Evolutionary conservation across 2,329 filamentous ascomycete species (phyloP).

Genomic region (Colletotrichum godetiae): DNA sequence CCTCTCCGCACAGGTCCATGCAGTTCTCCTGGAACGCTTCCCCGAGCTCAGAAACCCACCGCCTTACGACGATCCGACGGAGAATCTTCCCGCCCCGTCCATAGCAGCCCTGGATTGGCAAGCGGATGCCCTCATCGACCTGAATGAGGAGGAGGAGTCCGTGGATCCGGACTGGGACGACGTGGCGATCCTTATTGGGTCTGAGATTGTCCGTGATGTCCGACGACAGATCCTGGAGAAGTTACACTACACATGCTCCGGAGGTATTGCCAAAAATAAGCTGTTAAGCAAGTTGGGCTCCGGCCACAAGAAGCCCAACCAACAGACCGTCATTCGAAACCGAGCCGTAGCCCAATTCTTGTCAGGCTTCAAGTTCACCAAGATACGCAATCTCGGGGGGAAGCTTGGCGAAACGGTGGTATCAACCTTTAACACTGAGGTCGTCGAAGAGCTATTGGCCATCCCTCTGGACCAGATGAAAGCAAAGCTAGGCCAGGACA

Average conservation of each 20-base stretch:
- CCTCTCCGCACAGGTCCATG: slow-evolving; percentile 85
- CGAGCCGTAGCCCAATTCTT: slow-evolving; percentile 85
- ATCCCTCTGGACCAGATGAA: slow-evolving; percentile 82
- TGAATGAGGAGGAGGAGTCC: slow-evolving; percentile 80
- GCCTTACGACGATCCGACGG: slow-evolving; percentile 79
- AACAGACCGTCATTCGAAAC: slow-evolving; percentile 93
- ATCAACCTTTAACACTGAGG: slow-evolving; percentile 83
- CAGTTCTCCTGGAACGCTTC: slow-evolving; percentile 79
- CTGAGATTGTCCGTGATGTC: slow-evolving; percentile 86
- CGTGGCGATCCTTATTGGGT: slow-evolving; percentile 85
- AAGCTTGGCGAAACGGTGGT: slow-evolving; percentile 91
- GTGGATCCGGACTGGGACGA: slow-evolving; percentile 97
- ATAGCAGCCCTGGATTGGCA: slow-evolving; percentile 83
- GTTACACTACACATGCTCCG: slow-evolving; percentile 91
- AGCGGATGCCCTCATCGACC: slow-evolving; percentile 82
- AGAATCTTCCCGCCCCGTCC: slow-evolving; percentile 77
- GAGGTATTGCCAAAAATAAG: slow-evolving; percentile 90
- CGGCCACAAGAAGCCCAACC: slow-evolving; percentile 91
- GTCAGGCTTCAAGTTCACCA: slow-evolving; percentile 88
- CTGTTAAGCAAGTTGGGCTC: slow-evolving; percentile 95
- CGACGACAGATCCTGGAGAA: slow-evolving; percentile 75
- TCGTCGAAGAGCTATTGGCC: slow-evolving; percentile 78
- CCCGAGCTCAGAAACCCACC: slow-evolving; percentile 75
- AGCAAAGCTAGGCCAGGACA: slow-evolving; percentile 83
- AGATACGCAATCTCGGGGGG: slow-evolving; percentile 93